A percentile compares a stretch with the other conserved stretches of the same genome.
These are phyloP conservation scores for Ramaria rubella DNA, from an alignment of 768 basidiomycete species.

Conservation along the genomic window DNA sequence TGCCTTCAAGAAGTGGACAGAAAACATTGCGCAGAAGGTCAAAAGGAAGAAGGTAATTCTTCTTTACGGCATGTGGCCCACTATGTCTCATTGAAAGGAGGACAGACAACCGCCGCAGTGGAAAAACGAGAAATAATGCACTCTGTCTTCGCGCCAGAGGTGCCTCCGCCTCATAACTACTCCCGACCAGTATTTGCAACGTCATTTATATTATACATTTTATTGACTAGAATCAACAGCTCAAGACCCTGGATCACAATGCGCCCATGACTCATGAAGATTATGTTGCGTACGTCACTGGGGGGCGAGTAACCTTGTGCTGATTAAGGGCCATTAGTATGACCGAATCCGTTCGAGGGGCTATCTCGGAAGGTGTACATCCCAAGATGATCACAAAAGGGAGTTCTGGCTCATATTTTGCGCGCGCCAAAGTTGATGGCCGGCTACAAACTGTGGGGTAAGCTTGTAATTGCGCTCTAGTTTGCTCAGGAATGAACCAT, in stretches of 20 bases:
- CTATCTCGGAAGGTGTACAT: constrained; percentile 72
- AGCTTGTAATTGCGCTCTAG: constrained; percentile 23
- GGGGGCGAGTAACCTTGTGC: not conserved
- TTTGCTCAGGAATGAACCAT: not conserved
- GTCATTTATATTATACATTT: not conserved
- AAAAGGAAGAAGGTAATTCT: constrained; percentile 56
- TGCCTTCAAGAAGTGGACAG: constrained; percentile 87
- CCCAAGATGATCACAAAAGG: constrained; percentile 90
- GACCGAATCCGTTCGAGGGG: constrained; percentile 53
- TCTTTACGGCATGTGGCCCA: not conserved
- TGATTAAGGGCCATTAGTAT: constrained; percentile 12
- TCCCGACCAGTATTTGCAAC: constrained; percentile 34
- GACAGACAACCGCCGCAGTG: constrained; percentile 39
- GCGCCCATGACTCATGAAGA: constrained; percentile 67
- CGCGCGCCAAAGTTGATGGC: constrained; percentile 73
- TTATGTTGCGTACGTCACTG: constrained; percentile 57
- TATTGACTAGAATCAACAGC: constrained; percentile 29
- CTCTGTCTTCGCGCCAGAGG: constrained; percentile 69
- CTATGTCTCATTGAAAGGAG: constrained; percentile 23
- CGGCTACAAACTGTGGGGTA: constrained; percentile 75
- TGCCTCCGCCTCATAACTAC: constrained; percentile 29
- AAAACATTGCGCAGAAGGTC: constrained; percentile 79
- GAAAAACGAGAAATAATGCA: constrained; percentile 69
- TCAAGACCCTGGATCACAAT: constrained; percentile 78
- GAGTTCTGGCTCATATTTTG: constrained; percentile 88